Conservation (phyloP, 2,329 filamentous ascomycete species). For the Xylariaceae sp. region DNA sequence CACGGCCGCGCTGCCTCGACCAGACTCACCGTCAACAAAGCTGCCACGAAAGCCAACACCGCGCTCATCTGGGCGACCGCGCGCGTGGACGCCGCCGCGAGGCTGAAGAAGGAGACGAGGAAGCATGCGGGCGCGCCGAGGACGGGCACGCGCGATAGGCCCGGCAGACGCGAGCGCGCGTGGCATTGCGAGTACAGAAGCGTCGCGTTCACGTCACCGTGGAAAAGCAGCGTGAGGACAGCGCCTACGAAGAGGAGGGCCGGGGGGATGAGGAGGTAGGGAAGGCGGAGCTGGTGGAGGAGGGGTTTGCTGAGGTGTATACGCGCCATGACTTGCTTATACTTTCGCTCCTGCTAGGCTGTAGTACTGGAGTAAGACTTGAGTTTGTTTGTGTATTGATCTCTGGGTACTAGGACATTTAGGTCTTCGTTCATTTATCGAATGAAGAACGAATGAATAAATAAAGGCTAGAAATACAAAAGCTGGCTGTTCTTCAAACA, state of each 20-base stretch:
- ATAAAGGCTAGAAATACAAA: no score
- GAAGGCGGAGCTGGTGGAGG: constrained; percentile 48
- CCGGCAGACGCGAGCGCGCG: constrained; percentile 40
- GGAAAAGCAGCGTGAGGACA: constrained; percentile 36
- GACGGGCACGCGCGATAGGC: constrained; percentile 39
- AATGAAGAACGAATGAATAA: no score
- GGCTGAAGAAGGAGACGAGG: constrained; percentile 45
- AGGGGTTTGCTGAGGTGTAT: constrained; percentile 35
- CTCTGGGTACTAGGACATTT: no score
- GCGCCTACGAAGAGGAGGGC: constrained; percentile 42
- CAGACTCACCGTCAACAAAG: constrained; percentile 43
- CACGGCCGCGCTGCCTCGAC: constrained; percentile 44
- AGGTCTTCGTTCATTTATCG: no score
- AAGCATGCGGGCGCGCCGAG: constrained; percentile 45
- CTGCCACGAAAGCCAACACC: constrained; percentile 41
- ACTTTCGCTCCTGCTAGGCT: no score
- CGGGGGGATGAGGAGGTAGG: constrained; percentile 47
- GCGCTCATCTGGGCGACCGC: constrained; percentile 37
- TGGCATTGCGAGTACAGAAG: constrained; percentile 51
- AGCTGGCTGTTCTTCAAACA: no score
- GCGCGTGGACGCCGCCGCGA: constrained; percentile 38
- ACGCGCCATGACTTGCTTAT: constrained; percentile 10
- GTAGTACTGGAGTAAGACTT: no score
- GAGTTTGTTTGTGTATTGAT: no score
- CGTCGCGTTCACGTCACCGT: constrained; percentile 46